Percentiles rank a stretch among this genome's conserved stretches.
Evolutionary conservation across 2,329 filamentous ascomycete genomes (phyloP).

Genomic region (Pseudocercospora cruenta): DNA sequence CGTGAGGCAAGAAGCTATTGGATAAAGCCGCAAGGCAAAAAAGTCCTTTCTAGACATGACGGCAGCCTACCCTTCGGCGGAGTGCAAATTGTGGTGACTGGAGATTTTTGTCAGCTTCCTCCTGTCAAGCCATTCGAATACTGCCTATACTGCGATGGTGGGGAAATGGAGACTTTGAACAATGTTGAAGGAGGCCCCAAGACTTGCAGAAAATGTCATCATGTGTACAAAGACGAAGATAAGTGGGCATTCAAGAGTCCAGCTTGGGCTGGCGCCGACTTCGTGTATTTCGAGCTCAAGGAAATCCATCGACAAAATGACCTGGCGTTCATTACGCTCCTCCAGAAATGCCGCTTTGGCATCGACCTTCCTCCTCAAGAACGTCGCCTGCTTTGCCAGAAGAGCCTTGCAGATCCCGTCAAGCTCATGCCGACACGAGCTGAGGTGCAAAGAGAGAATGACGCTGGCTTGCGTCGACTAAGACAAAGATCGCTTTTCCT

Average conservation of each 20-base stretch:
- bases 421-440: neutral
- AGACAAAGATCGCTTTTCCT: neutral
- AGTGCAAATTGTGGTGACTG: conserved; percentile 48
- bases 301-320: conserved; percentile 63
- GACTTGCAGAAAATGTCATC: conserved; percentile 41
- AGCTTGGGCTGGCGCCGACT: conserved; percentile 59
- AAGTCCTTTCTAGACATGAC: neutral
- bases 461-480: neutral
- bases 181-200: conserved; percentile 40
- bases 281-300: conserved; percentile 56
- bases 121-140: conserved; percentile 61
- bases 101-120: conserved; percentile 65
- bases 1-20: conserved; percentile 45
- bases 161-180: conserved; percentile 11
- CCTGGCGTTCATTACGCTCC: conserved; percentile 49
- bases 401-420: neutral
- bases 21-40: conserved; percentile 45
- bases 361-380: conserved; percentile 55
- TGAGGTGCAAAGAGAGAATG: neutral
- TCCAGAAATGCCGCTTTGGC: conserved; percentile 49
- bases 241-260: conserved; percentile 64
- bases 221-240: conserved; percentile 45
- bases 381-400: neutral
- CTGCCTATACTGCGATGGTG: conserved; percentile 57
- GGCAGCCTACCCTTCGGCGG: conserved; percentile 47